Evolutionary conservation across 225 moss, liverwort and hornwort species (phyloP).

Genomic region (Climacium dendroides): DNA sequence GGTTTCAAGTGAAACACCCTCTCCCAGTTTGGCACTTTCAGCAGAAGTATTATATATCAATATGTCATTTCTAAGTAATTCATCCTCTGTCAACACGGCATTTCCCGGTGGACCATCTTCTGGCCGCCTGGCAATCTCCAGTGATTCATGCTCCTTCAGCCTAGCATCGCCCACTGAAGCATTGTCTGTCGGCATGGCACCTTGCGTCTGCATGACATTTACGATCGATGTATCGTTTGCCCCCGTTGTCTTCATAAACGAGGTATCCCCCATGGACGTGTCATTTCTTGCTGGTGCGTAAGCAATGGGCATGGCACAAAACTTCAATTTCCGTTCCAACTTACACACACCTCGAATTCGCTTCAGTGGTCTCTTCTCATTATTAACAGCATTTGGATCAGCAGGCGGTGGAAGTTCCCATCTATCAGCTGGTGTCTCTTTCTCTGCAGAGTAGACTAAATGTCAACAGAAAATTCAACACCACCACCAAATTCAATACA

Average conservation of each 20-base stretch:
- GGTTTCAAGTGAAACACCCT: neutral
- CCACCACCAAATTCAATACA: neutral
- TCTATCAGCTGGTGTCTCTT: neutral
- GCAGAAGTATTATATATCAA: neutral
- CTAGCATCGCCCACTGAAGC: neutral
- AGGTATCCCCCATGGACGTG: neutral
- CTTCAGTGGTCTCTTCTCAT: constrained; percentile 13
- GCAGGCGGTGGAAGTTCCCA: neutral
- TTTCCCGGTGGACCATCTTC: neutral
- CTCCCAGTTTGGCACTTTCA: neutral
- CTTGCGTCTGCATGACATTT: neutral
- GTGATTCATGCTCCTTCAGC: neutral
- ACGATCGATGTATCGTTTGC: neutral
- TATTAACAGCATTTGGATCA: neutral
- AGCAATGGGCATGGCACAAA: constrained; percentile 13
- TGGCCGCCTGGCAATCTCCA: neutral
- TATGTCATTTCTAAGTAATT: neutral
- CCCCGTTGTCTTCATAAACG: neutral
- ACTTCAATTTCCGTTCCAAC: constrained; percentile 40
- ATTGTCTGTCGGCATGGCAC: neutral
- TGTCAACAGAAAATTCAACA: neutral
- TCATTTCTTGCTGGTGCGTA: neutral
- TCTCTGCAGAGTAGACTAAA: neutral
- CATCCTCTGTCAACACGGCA: neutral
- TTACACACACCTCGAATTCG: constrained; percentile 28